Base-by-base conservation (phyloP, 1,139 yeast species). In the Blastobotrys serpentis region DNA sequence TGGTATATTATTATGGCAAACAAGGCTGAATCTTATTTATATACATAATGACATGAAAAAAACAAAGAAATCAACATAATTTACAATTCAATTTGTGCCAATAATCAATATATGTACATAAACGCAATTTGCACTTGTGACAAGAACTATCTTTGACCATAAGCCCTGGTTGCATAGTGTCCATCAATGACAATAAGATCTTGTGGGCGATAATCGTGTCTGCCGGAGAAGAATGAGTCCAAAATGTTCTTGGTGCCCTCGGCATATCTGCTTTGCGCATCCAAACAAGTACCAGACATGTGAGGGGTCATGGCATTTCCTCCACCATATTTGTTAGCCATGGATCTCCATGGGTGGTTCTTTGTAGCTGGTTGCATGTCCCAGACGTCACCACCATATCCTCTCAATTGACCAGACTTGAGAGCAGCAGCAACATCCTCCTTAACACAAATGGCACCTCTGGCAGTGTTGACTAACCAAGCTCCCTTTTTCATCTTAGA, bases 241-340 rank as follows among this genome's bases (percentile, higher is more conserved):
- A 86, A 76, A 58, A 86, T 84, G 55, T 69, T 70, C 71, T 81
- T 77, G 44, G 82, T 82, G 49, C 95, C 95, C 17, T 68, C 68
- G 21, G 92, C 80, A 60, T 86, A 86, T 62, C 94, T 76, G 38
- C 73, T 72, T 70, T 86, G 94, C 41, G 95, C 92, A 66, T 85
- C 94, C 57, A 86, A 71, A 43, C 87, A 81, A 29, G 92, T 82
- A 53, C 95, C 95, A 50, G 86, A 80, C 55, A 82, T 78, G 64
- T 86, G 95, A 23, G 92, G 90, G 47, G 88, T 83, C 92, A 86
- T 84, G 52, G 92, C 92, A 62, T 86, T 86, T 57, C 92, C 92
- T 37, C 79, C 84, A 50, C 86, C 86, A 23, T 23, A 23, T 13
- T 30, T 30, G 34, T 30, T 30, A 5, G 16, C 6, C 82, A 84